Base-by-base conservation (phyloP, 2,329 filamentous ascomycete species). In the Penicillium nordicum region DNA sequence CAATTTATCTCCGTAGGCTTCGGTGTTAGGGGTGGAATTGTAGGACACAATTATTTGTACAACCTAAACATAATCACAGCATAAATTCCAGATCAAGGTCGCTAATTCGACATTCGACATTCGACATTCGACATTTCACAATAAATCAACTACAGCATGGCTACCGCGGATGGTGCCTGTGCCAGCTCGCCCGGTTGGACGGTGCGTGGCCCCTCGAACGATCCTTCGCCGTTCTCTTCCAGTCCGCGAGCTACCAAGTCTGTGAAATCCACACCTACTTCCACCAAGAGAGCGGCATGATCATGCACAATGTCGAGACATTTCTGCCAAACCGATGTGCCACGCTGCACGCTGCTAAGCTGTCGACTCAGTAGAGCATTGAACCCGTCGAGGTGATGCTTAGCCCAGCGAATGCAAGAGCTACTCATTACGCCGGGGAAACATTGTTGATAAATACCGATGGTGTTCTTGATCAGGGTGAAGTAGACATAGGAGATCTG, bases 391-490 rank as follows among this genome's bases (percentile, higher is more conserved):
- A 97, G 86, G 70, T 96, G 87, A 66, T 94, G 88, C 74, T 97
- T 97, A n/a, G 92, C 92, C 94, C 94, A 99, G 70, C 93, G 95
- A 67, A 99, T 93, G 66, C 92, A 96, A 0, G 92, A 92, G 67
- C 91, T 96, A 83, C 94, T 95, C 79, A 94, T 90, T 14, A 86
- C 81, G 27, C 90, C 83, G 11, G 92, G 88, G 71, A 97, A 97
- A 72, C 91, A 96, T 51, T 77, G 75, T 79, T 96, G 91, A 74
- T 94, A 97, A 68, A 90, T 92, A 68, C 84, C 84, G 58, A 97
- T 89, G 0, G 94, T 97, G 75, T 97, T 97, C 65, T 90, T 87
- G 70, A 99, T 93, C 62, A 96, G 83, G 52, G 87, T 92, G 76
- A 99, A 99, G 74, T 96, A 97, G 55, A 96, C 92, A 74, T 92